These are phyloP conservation scores for Zymoseptoria passerinii DNA, from an alignment of 2,329 filamentous ascomycete species.

Conservation along the genomic window DNA sequence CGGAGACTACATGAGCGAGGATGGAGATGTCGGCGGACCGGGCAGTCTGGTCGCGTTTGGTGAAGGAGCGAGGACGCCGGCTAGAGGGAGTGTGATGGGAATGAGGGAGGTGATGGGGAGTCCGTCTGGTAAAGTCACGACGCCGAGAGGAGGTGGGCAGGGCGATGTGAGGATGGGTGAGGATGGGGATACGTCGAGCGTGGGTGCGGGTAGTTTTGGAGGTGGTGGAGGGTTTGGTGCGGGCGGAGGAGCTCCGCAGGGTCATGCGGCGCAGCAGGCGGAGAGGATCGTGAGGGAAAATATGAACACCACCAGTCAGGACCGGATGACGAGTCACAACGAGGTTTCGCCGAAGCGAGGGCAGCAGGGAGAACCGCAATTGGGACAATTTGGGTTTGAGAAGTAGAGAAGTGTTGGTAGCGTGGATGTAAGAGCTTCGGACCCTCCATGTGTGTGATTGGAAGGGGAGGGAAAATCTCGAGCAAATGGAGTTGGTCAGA, in stretches of 20 bases:
- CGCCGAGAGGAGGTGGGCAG: background rate
- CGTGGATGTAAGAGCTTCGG: background rate
- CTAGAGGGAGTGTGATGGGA: constrained; percentile 55
- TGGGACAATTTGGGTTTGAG: constrained; percentile 57
- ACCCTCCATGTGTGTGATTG: too few species aligned
- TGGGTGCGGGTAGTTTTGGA: constrained; percentile 23
- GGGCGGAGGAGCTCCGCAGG: constrained; percentile 4
- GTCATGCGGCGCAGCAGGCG: constrained; percentile 44
- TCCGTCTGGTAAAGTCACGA: background rate
- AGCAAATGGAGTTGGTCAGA: too few species aligned
- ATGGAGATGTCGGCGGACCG: constrained; percentile 52
- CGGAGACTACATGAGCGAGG: constrained; percentile 58
- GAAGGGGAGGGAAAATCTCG: background rate
- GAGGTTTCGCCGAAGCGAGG: background rate
- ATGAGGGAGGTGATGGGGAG: background rate
- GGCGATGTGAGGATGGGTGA: constrained; percentile 26
- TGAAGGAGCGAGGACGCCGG: constrained; percentile 63
- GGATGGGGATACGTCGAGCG: constrained; percentile 28
- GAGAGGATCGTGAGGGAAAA: constrained; percentile 57
- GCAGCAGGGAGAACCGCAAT: constrained; percentile 37
- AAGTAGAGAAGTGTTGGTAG: constrained; percentile 14
- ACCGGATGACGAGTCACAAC: constrained; percentile 20
- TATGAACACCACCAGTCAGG: constrained; percentile 38
- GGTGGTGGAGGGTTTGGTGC: background rate
- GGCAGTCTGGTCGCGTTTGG: constrained; percentile 78